Percentiles rank a stretch among this genome's conserved stretches.
phyloP scores from a whole-genome alignment of 345 rosid species.

The Ceriops zippeliana region DNA sequence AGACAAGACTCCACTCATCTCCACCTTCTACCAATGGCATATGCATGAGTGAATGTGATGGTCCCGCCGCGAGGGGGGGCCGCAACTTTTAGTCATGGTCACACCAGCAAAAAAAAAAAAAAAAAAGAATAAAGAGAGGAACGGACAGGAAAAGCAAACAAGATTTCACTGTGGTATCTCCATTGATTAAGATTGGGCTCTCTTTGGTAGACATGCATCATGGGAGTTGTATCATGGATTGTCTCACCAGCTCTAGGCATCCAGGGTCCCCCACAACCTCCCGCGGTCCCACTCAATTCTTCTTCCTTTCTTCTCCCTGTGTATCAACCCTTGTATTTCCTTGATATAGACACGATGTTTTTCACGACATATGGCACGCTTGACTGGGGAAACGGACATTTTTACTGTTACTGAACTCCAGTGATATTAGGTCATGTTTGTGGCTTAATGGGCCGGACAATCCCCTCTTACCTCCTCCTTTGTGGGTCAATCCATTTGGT shows the following conservation, averaged over 20 bases:
- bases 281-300: neutral
- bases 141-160: neutral
- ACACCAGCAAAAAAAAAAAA: constrained; percentile 4
- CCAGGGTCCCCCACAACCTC: constrained; percentile 9
- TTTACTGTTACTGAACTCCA: neutral
- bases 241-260: constrained; percentile 35
- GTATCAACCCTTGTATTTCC: neutral
- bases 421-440: neutral
- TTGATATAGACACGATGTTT: neutral
- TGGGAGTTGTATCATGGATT: constrained; percentile 52
- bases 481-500: neutral
- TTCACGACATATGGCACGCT: neutral
- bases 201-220: constrained; percentile 60
- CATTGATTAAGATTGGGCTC: constrained; percentile 47
- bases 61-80: constrained; percentile 8
- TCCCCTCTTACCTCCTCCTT: neutral
- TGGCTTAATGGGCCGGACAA: neutral
- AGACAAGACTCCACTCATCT: constrained; percentile 43
- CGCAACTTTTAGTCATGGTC: constrained; percentile 27
- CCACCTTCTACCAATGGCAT: constrained; percentile 30
- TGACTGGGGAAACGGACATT: too few relatives aligned
- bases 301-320: neutral
- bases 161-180: constrained; percentile 24
- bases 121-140: neutral
- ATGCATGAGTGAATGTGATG: constrained; percentile 47